Conservation (phyloP, 2,329 filamentous ascomycete species). For the Epichloe gansuensis region DNA sequence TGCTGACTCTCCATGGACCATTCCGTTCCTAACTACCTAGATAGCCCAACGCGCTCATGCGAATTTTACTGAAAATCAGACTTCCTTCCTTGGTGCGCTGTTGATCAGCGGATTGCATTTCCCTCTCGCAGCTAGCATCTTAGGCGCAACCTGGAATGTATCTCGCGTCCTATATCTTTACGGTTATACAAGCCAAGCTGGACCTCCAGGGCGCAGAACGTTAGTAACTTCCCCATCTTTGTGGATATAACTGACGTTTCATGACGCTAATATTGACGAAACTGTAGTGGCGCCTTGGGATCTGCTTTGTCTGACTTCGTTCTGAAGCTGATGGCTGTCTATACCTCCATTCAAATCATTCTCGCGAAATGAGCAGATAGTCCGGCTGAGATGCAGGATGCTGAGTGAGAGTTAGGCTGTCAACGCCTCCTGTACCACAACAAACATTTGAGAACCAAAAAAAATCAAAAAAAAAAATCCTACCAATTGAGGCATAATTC, state of each 20-base stretch:
- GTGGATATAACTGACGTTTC: neutral
- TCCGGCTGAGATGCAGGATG: neutral
- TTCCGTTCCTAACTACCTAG: neutral
- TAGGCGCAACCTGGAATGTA: slow-evolving; percentile 41
- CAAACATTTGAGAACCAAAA: too few relatives aligned
- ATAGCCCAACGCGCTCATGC: slow-evolving; percentile 46
- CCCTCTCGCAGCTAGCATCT: slow-evolving; percentile 34
- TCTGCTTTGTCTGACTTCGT: slow-evolving; percentile 22
- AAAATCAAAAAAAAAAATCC: too few relatives aligned
- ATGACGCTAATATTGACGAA: neutral
- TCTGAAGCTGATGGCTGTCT: slow-evolving; percentile 32
- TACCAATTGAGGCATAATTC: too few relatives aligned
- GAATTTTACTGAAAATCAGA: slow-evolving; percentile 51
- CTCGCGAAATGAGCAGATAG: slow-evolving; percentile 15
- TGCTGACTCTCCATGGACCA: too few relatives aligned
- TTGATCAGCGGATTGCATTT: slow-evolving; percentile 43
- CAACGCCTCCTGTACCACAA: too few relatives aligned
- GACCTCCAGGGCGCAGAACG: slow-evolving; percentile 31
- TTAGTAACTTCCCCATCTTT: slow-evolving; percentile 16
- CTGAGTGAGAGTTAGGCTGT: neutral
- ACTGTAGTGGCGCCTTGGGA: slow-evolving; percentile 23
- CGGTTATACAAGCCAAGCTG: slow-evolving; percentile 36
- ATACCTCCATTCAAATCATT: slow-evolving; percentile 26
- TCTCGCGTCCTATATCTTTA: slow-evolving; percentile 39
- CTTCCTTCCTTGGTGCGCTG: slow-evolving; percentile 37